These are phyloP conservation scores for Orbilia javanica DNA, from an alignment of 2,329 filamentous ascomycete genomes.

Conservation along the genomic window DNA sequence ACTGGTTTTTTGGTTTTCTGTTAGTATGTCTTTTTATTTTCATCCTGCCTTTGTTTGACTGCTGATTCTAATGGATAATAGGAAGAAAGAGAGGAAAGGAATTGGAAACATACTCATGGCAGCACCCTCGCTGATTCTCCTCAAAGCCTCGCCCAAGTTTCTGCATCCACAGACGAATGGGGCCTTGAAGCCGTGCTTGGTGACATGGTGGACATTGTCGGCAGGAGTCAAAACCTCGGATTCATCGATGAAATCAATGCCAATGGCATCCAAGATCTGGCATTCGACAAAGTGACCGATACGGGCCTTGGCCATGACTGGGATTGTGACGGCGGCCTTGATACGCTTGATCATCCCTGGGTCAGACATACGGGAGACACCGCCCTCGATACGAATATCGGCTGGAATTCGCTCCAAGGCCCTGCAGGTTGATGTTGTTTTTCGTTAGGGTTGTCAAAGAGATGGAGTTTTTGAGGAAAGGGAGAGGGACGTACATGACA, in stretches of 20 bases:
- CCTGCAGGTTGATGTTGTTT: constrained; percentile 7
- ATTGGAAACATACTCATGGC: constrained; percentile 78
- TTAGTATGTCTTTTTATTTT: neutral
- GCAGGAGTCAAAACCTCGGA: constrained; percentile 97
- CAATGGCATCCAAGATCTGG: constrained; percentile 93
- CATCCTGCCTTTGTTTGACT: neutral
- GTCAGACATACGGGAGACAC: constrained; percentile 97
- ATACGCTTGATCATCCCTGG: constrained; percentile 95
- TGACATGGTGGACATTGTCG: constrained; percentile 89
- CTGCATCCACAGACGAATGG: constrained; percentile 98
- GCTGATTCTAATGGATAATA: too few species aligned
- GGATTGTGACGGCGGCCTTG: constrained; percentile 93
- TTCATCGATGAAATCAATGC: constrained; percentile 96
- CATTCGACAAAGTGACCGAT: constrained; percentile 99
- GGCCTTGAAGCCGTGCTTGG: constrained; percentile 83
- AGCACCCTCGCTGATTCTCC: constrained; percentile 90
- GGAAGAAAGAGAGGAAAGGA: too few species aligned
- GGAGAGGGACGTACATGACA: constrained; percentile 76
- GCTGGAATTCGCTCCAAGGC: constrained; percentile 96
- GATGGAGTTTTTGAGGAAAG: neutral
- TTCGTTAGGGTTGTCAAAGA: neutral
- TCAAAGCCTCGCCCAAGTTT: constrained; percentile 90
- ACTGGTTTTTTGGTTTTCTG: constrained; percentile 65
- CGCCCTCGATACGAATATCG: constrained; percentile 91
- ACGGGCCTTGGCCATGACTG: constrained; percentile 98